Percentiles rank a stretch among this genome's conserved stretches.
phyloP scores from a whole-genome alignment of 768 basidiomycete genomes.

The Neoboletus brunneissimus region DNA sequence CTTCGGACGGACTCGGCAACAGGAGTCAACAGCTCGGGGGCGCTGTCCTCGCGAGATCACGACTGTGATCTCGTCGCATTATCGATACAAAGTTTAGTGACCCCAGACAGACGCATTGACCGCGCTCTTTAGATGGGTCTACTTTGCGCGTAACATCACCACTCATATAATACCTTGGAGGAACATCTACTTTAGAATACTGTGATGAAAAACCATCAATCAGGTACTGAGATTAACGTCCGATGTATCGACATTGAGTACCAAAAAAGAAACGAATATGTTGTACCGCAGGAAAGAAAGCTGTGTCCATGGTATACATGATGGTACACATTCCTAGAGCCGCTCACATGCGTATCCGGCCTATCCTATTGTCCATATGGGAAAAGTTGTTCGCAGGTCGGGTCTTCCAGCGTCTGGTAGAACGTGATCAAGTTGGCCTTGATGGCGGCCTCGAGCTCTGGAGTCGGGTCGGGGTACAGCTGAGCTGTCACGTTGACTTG shows the following conservation, averaged over 20 bases:
- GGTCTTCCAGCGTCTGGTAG: slow-evolving; percentile 6
- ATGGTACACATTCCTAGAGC: too few species aligned
- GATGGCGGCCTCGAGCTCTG: slow-evolving; percentile 22
- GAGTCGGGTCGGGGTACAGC: slow-evolving; percentile 22
- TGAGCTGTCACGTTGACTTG: slow-evolving; percentile 18
- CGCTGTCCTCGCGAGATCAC: slow-evolving; percentile 12
- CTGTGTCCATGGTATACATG: not conserved
- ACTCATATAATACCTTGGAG: not conserved
- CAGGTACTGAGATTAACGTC: not conserved
- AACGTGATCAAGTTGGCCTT: slow-evolving; percentile 20
- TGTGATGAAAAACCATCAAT: not conserved
- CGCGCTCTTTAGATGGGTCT: not conserved
- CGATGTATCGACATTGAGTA: not conserved
- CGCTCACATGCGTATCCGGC: not conserved
- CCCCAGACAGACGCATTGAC: not conserved
- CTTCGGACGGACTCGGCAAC: not conserved
- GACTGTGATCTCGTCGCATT: slow-evolving; percentile 10
- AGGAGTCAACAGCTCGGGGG: not conserved
- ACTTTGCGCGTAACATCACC: slow-evolving; percentile 3
- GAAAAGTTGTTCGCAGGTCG: slow-evolving; percentile 14
- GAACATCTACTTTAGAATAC: not conserved
- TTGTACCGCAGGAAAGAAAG: not conserved
- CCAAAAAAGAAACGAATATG: not conserved
- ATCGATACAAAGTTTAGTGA: not conserved
- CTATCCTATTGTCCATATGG: slow-evolving; percentile 14